Evolutionary conservation across 129 eudicot genomes (phyloP).

Genomic region (Dittrichia graveolens): DNA sequence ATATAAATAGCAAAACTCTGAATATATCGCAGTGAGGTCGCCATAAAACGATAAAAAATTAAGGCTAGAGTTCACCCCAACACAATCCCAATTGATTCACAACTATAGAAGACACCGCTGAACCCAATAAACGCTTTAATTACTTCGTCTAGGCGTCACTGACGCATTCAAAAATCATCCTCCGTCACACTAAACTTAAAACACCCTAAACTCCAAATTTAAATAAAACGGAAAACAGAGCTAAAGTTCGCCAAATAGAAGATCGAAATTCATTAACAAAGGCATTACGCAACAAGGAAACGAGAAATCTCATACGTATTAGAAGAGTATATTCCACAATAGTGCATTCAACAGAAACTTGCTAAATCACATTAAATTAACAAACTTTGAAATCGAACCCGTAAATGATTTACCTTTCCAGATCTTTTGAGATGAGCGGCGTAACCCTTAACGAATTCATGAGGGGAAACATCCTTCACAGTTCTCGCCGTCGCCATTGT

Average conservation of each 20-base stretch:
- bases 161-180: neutral
- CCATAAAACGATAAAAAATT: neutral
- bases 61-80: neutral
- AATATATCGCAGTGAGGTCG: neutral
- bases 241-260: neutral
- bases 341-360: neutral
- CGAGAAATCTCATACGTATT: neutral
- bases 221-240: neutral
- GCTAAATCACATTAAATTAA: neutral
- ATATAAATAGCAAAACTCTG: neutral
- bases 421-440: conserved; percentile 90
- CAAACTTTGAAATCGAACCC: neutral
- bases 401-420: conserved; percentile 60
- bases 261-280: neutral
- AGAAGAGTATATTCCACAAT: neutral
- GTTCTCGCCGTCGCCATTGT: conserved; percentile 81
- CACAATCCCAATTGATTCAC: neutral
- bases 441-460: conserved; percentile 82
- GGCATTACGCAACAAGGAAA: neutral
- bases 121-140: neutral
- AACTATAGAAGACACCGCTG: neutral
- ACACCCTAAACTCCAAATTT: neutral
- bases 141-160: neutral
- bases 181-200: neutral
- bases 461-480: conserved; percentile 91